Base-by-base conservation (phyloP, 495 filamentous ascomycete genomes). In the Neurospora sp. region DNA sequence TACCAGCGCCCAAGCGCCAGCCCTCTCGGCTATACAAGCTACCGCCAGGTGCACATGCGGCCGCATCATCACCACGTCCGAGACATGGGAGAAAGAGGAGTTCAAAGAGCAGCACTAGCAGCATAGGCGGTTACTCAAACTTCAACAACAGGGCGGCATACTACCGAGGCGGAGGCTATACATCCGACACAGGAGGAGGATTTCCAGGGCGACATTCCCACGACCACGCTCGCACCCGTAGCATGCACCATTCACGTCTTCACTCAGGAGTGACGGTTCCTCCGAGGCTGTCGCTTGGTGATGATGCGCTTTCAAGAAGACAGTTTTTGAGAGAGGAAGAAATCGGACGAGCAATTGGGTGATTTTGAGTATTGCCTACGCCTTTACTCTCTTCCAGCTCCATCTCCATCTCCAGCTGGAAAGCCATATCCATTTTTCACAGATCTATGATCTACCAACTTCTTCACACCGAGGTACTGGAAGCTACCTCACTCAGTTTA, bases 321-420 rank as follows among this genome's bases (percentile, higher is more conserved):
- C 80, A 83, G 21, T 75, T 79, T n/a, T 77, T 83, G 31, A 79
- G 77, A 39, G 76, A 79, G 21, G 78, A 82, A 11, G 79, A 81
- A 21, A 85, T 85, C 73, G 85, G 85, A 11, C 76, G 81, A 39
- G 84, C 84, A 4, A 82, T 86, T 48, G 84, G 84, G 4, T 86
- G 76, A 83, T 39, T 39, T 34, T 10, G 38, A 39, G 38, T 11
- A 39, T 39, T 39, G 9, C 38, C 38, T 39, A 39, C 38, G 38
- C 38, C 38, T 45, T 43, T 7, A 3, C 43, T 5, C 43, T 24
- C n/a, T 42, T n/a, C 36, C 38, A 5, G 11, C 4, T 6, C 5
- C 11, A 45, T 73, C 36, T 28, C 17, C 28, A 9, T 71, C 42
- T 69, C 34, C 11, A 31, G 48, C 39, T 36, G 15, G 24, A 4